These are phyloP conservation scores for Daldinia sp. DNA, from an alignment of 2,329 filamentous ascomycete species.

Conservation along the genomic window DNA sequence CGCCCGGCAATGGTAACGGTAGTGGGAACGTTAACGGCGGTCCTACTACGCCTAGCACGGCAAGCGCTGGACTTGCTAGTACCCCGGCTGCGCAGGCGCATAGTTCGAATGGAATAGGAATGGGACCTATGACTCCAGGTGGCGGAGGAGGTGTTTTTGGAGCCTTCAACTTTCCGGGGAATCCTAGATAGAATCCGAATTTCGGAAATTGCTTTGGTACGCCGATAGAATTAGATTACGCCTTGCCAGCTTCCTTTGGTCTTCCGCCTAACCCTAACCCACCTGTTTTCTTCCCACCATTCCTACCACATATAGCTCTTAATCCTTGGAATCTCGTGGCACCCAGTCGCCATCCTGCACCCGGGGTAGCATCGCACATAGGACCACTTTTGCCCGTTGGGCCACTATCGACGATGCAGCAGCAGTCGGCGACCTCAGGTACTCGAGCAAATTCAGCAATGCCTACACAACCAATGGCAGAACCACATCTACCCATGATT, in stretches of 20 bases:
- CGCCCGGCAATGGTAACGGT: conserved; percentile 51
- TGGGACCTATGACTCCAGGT: conserved; percentile 81
- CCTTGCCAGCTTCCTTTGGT: background rate
- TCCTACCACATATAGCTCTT: background rate
- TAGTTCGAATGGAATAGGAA: conserved; percentile 65
- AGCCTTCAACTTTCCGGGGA: conserved; percentile 66
- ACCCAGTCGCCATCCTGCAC: background rate
- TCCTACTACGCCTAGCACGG: conserved; percentile 75
- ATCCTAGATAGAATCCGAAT: conserved; percentile 46
- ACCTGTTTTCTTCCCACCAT: background rate
- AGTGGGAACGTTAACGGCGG: conserved; percentile 51
- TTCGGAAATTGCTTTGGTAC: conserved; percentile 24
- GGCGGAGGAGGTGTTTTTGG: conserved; percentile 79
- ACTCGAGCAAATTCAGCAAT: background rate
- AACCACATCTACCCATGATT: background rate
- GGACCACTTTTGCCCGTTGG: background rate
- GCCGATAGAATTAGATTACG: background rate
- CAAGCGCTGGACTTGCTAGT: conserved; percentile 56
- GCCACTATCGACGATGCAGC: background rate
- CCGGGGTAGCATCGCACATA: background rate
- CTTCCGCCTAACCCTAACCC: background rate
- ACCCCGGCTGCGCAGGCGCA: conserved; percentile 60
- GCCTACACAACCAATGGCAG: background rate
- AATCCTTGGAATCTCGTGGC: background rate
- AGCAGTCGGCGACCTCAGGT: background rate